Evolutionary conservation across 2,329 filamentous ascomycete species (phyloP), one percentile per base, ranked within the genome.

Genomic region (Stagonosporopsis vannaccii): DNA sequence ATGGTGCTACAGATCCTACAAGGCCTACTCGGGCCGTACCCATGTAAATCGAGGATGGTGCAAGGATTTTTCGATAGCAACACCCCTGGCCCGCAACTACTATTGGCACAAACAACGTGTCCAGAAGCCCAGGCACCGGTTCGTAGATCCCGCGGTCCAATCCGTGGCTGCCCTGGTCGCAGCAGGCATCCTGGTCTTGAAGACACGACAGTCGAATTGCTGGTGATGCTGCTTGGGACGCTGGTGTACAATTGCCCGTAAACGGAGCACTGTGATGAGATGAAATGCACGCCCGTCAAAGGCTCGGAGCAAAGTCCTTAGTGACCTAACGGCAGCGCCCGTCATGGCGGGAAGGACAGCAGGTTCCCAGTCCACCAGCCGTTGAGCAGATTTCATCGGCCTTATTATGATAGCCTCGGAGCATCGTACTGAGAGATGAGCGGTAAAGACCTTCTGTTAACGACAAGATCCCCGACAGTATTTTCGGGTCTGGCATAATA

Each of bases 71-170:
- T 48, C 47, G 42, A 56, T 56, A 56, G 47, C 53, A 19, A 51
- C 23, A 51, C 43, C 53, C 71, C 64, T 51, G 62, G 51, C 60
- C 56, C 47, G 53, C 48, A 53, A 32, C 66, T 69, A 67, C 66
- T 71, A 73, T 69, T 73, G 68, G 67, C 66, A 71, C 68, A 63
- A 65, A 69, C 67, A 71, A 71, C 69, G 71, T 72, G 68, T 70
- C 61, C 61, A 66, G 61, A 68, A 61, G 66, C 66, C 66, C 67
- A 67, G 66, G 68, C 68, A 71, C 67, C 67, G 67, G 71, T 74
- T 75, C 68, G 71, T 67, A 72, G 73, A 75, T 75, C 72, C 67
- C 67, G 71, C 71, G 69, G 67, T 69, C 63, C 66, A 71, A 66
- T 69, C 70, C 71, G 70, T 57, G 61, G 33, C 47, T 56, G 47